Evolutionary conservation across 2,329 filamentous ascomycete species (phyloP).

Genomic region (Colletotrichum siamense): DNA sequence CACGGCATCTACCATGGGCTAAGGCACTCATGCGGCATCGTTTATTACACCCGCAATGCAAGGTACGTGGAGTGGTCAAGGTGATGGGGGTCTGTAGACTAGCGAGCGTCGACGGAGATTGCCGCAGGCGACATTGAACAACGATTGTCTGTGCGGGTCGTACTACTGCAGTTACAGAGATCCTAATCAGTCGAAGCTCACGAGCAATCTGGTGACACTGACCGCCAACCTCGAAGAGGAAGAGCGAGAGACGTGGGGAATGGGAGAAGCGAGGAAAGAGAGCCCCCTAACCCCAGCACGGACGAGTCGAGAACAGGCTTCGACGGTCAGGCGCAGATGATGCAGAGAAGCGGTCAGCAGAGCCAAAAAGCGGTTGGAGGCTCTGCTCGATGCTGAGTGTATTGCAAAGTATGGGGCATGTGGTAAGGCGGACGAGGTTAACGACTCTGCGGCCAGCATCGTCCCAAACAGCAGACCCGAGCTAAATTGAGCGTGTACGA

Average conservation of each 20-base stretch:
- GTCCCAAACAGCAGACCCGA: slow-evolving; percentile 15
- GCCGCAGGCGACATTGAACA: slow-evolving; percentile 10
- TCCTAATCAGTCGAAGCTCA: slow-evolving; percentile 3
- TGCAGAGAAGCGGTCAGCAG: slow-evolving; percentile 7
- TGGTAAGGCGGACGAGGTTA: neutral
- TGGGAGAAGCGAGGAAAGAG: neutral
- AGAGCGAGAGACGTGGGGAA: neutral
- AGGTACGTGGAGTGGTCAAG: neutral
- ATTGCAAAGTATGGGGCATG: neutral
- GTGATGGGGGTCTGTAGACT: neutral
- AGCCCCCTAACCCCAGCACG: neutral
- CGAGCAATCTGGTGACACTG: slow-evolving; percentile 12
- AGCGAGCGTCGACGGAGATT: slow-evolving; percentile 17
- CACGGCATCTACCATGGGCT: neutral
- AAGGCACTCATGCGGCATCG: neutral
- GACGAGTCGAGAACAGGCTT: neutral
- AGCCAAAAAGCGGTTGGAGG: neutral
- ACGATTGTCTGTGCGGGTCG: slow-evolving; percentile 11
- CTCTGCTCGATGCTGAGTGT: neutral
- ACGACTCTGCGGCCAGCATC: neutral
- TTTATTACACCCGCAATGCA: slow-evolving; percentile 15
- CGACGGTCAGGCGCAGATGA: neutral
- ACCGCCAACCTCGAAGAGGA: neutral
- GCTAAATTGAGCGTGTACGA: slow-evolving; percentile 5
- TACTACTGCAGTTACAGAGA: slow-evolving; percentile 2